phyloP scores from a whole-genome alignment of 768 basidiomycete species.

The Naganishia randhawae region DNA sequence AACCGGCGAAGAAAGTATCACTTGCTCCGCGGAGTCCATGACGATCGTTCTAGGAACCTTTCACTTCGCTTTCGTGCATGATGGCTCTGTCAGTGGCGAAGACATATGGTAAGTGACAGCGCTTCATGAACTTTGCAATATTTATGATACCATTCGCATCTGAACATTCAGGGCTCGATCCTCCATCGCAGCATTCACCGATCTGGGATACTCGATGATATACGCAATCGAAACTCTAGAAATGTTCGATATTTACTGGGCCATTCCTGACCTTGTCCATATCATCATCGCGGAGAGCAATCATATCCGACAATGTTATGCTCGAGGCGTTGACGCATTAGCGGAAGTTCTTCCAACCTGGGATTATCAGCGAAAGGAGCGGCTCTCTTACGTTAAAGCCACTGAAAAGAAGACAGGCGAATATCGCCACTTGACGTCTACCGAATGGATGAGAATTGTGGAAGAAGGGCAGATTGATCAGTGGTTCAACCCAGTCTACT shows the following conservation, averaged over 20 bases:
- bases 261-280: constrained; percentile 32
- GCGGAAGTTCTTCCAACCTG: not conserved
- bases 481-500: not conserved
- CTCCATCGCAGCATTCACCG: constrained; percentile 31
- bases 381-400: not conserved
- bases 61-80: constrained; percentile 12
- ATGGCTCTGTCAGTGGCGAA: constrained; percentile 18
- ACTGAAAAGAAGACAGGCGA: not conserved
- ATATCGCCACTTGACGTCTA: not conserved
- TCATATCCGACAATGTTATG: constrained; percentile 26
- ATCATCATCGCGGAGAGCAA: constrained; percentile 31
- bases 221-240: constrained; percentile 35
- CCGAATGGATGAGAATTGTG: not conserved
- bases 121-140: not conserved
- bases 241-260: constrained; percentile 34
- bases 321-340: not conserved
- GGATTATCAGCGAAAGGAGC: constrained; percentile 1
- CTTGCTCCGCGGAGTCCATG: constrained; percentile 5
- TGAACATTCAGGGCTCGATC: constrained; percentile 28
- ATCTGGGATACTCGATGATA: constrained; percentile 36
- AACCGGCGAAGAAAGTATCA: not conserved
- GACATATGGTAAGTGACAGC: constrained; percentile 19
- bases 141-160: not conserved
- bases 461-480: not conserved
- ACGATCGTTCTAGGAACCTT: constrained; percentile 16